A percentile compares a stretch with the other conserved stretches of the same genome.
These are phyloP conservation scores for Auriscalpium vulgare DNA, from an alignment of 768 basidiomycete species.

Conservation along the genomic window DNA sequence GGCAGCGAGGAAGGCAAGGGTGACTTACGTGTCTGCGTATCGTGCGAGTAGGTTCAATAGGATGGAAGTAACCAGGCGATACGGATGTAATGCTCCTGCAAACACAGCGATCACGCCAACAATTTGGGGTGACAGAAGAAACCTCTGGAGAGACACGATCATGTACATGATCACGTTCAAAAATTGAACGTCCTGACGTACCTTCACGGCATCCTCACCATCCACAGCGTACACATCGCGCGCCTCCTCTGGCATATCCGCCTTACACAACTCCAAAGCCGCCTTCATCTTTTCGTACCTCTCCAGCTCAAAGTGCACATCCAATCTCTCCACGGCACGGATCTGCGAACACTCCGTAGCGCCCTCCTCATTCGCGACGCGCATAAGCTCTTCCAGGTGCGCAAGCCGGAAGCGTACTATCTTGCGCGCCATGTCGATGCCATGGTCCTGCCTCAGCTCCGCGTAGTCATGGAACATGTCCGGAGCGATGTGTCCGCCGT, in stretches of 20 bases:
- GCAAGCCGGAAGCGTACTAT: constrained; percentile 58
- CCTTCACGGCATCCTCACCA: constrained; percentile 27
- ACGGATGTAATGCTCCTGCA: constrained; percentile 63
- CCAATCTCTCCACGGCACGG: constrained; percentile 48
- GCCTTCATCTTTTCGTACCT: constrained; percentile 36
- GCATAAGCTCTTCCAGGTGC: constrained; percentile 42
- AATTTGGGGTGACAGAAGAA: constrained; percentile 36
- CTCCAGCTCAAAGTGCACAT: constrained; percentile 41
- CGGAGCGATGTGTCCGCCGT: constrained; percentile 64
- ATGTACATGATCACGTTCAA: not conserved
- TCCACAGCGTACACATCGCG: constrained; percentile 21
- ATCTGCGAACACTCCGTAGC: constrained; percentile 47
- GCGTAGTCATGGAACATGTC: constrained; percentile 52
- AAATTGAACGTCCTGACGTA: constrained; percentile 15
- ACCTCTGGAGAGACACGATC: constrained; percentile 28
- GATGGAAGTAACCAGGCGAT: constrained; percentile 58
- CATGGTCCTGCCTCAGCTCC: constrained; percentile 36
- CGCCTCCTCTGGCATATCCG: constrained; percentile 45
- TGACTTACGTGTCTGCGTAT: constrained; percentile 40
- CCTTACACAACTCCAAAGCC: constrained; percentile 35
- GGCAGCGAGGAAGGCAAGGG: not conserved
- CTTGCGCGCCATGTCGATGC: constrained; percentile 37
- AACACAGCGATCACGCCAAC: constrained; percentile 44
- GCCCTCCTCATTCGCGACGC: constrained; percentile 43
- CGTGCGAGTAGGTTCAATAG: constrained; percentile 41